These are phyloP conservation scores for Rhizophora apiculata DNA, from an alignment of 345 rosid genomes.

Conservation along the genomic window DNA sequence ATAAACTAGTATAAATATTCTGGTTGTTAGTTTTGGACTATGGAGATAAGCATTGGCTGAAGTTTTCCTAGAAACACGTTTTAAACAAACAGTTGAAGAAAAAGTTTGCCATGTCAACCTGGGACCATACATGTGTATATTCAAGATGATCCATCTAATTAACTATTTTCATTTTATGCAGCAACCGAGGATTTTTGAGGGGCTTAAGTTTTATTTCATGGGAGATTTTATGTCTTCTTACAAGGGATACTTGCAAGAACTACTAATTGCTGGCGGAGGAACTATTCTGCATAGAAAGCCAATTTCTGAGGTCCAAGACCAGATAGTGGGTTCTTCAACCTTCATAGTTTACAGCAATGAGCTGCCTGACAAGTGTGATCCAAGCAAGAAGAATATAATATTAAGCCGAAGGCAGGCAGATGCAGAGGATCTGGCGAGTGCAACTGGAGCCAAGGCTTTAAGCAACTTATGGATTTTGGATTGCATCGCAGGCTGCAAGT, in stretches of 20 bases:
- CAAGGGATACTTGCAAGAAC: conserved; percentile 76
- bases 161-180: conserved; percentile 31
- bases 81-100: too few species aligned
- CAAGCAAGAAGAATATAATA: conserved; percentile 39
- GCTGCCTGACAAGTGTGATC: conserved; percentile 37
- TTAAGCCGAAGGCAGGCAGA: conserved; percentile 43
- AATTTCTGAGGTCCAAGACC: conserved; percentile 29
- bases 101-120: too few species aligned
- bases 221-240: conserved; percentile 72
- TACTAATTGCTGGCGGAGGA: conserved; percentile 73
- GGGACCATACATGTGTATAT: not conserved
- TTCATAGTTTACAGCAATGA: conserved; percentile 70
- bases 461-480: conserved; percentile 81
- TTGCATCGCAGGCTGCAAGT: conserved; percentile 68
- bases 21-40: too few species aligned
- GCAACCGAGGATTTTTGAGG: conserved; percentile 55
- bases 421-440: conserved; percentile 63
- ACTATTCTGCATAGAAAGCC: conserved; percentile 66
- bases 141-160: not conserved
- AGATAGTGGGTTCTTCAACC: conserved; percentile 27
- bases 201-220: conserved; percentile 52
- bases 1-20: too few species aligned
- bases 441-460: conserved; percentile 58
- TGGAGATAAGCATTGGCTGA: too few species aligned
- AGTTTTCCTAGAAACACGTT: too few species aligned